Percentiles rank a stretch among this genome's conserved stretches.
These are phyloP conservation scores for Dactylis glomerata DNA, from an alignment of 176 grass and related monocot species.

Conservation along the genomic window DNA sequence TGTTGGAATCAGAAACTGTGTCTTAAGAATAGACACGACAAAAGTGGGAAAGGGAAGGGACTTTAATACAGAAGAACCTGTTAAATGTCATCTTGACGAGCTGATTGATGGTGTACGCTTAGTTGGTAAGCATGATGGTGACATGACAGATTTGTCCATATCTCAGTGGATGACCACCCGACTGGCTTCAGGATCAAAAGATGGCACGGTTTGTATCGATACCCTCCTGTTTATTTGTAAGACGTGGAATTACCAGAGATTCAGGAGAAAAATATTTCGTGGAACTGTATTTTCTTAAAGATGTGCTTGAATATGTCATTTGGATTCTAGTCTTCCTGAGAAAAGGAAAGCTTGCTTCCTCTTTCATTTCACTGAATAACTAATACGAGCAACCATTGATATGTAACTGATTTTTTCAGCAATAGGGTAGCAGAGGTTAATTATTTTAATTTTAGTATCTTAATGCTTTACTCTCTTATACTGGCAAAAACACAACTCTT, in stretches of 20 bases:
- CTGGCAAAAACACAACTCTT: not conserved
- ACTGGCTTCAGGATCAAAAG: conserved; percentile 90
- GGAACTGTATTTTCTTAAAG: not conserved
- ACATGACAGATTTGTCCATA: conserved; percentile 89
- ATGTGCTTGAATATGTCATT: conserved; percentile 4
- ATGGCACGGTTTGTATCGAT: conserved; percentile 80
- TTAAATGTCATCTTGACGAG: conserved; percentile 83
- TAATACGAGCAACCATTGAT: not conserved
- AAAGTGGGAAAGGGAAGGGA: conserved; percentile 84
- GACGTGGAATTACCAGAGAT: not conserved
- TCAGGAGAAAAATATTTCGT: not conserved
- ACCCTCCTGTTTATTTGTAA: conserved; percentile 4
- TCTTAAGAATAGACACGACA: conserved; percentile 84
- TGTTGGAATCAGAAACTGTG: conserved; percentile 83
- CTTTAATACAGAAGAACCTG: conserved; percentile 70
- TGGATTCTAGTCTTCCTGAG: not conserved
- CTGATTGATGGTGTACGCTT: conserved; percentile 71
- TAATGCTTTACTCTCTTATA: not conserved
- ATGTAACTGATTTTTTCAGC: not conserved
- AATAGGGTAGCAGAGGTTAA: not conserved
- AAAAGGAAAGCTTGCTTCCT: not conserved
- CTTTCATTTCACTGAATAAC: not conserved
- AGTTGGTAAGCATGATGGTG: conserved; percentile 86
- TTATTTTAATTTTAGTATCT: not conserved
- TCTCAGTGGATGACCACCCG: conserved; percentile 99